These are phyloP conservation scores for Tardiomyces depauwii DNA, from an alignment of 1,139 yeast genomes.

Conservation along the genomic window DNA sequence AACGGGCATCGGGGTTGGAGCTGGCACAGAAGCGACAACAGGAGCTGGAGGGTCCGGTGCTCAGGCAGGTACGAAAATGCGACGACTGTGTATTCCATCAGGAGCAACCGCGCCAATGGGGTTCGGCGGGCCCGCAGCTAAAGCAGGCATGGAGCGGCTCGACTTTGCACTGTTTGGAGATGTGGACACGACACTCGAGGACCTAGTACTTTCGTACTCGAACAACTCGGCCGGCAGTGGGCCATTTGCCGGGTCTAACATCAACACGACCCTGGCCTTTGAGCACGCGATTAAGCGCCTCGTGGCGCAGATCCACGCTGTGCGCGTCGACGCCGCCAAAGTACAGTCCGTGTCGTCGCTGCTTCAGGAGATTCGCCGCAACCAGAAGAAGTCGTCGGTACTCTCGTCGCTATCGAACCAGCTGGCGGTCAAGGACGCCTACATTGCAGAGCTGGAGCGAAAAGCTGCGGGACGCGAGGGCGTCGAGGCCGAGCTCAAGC, in stretches of 20 bases:
- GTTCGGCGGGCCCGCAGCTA: constrained; percentile 11
- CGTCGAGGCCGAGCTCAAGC: constrained; percentile 5
- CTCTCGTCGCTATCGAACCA: constrained; percentile 6
- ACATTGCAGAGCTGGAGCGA: constrained; percentile 14
- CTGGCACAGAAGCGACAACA: too few relatives aligned
- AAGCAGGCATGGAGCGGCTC: constrained; percentile 21
- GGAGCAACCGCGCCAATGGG: constrained; percentile 2
- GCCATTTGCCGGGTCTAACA: constrained; percentile 49
- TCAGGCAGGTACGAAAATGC: background rate
- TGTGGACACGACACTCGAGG: constrained; percentile 51
- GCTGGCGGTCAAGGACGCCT: constrained; percentile 12
- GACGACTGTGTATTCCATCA: background rate
- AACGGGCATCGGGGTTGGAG: constrained; percentile 5
- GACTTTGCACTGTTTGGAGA: constrained; percentile 79
- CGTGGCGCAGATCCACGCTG: constrained; percentile 37
- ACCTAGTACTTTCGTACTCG: constrained; percentile 44
- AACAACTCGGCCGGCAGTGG: constrained; percentile 44
- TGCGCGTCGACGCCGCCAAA: constrained; percentile 34
- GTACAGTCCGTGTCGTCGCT: constrained; percentile 33
- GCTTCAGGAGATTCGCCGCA: constrained; percentile 19
- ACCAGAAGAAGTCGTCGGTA: constrained; percentile 9
- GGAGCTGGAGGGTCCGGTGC: background rate
- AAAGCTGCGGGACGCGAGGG: constrained; percentile 3
- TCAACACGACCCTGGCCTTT: constrained; percentile 43
- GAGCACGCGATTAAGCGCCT: constrained; percentile 37